phyloP scores from a whole-genome alignment of 176 grass and related monocot genomes.

The Rhynchospora pubera region DNA sequence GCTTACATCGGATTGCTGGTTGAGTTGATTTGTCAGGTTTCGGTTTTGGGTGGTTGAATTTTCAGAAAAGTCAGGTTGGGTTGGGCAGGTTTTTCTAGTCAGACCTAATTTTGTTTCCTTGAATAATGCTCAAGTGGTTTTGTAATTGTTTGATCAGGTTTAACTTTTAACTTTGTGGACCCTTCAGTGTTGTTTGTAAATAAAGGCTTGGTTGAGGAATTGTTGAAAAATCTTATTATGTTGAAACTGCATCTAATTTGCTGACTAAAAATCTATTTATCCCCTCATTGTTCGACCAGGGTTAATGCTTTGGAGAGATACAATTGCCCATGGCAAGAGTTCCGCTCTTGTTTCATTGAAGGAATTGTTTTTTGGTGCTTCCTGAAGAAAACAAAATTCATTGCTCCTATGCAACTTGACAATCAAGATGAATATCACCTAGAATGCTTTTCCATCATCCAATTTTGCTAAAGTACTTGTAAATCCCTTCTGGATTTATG shows the following conservation, averaged over 20 bases:
- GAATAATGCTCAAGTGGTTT: background rate
- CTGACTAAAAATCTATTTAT: background rate
- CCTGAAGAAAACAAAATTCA: background rate
- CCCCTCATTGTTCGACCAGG: constrained; percentile 37
- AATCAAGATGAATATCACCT: background rate
- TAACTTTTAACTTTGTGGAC: background rate
- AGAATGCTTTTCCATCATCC: background rate
- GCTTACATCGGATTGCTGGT: background rate
- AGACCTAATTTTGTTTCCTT: background rate
- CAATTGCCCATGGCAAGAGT: constrained; percentile 56
- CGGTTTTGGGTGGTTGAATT: background rate
- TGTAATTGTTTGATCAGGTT: background rate
- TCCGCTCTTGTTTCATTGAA: constrained; percentile 68
- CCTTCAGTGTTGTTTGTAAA: background rate
- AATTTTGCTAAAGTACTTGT: background rate
- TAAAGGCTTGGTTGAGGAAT: background rate
- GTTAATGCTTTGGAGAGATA: constrained; percentile 59
- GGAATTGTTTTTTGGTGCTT: constrained; percentile 48
- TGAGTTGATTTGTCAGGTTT: background rate
- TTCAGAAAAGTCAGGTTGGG: background rate
- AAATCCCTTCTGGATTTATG: background rate
- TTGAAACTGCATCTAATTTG: background rate
- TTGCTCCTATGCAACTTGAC: background rate
- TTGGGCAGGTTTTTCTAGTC: background rate
- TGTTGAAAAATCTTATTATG: background rate